phyloP scores from a whole-genome alignment of 257 asterid genomes.

The Solanum chiquidenum region DNA sequence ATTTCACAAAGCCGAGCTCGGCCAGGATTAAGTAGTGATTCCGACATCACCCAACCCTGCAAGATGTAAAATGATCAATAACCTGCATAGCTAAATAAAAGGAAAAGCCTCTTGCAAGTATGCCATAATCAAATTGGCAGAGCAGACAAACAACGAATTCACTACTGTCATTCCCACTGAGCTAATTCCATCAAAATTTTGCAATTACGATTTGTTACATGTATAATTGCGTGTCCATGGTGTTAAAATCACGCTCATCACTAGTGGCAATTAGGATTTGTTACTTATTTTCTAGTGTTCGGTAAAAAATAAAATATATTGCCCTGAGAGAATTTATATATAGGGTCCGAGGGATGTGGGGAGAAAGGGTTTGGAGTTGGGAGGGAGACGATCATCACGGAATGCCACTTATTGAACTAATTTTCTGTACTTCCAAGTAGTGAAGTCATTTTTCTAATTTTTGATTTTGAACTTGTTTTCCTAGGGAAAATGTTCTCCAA shows the following conservation, averaged over 20 bases:
- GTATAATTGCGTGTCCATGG: background rate
- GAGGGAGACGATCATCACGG: background rate
- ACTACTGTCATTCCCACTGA: background rate
- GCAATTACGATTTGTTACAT: background rate
- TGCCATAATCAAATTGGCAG: background rate
- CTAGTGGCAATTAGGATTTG: background rate
- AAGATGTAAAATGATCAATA: constrained; percentile 5
- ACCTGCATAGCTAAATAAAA: background rate
- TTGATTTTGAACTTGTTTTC: background rate
- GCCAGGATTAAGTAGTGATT: constrained; percentile 88
- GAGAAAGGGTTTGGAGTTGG: background rate
- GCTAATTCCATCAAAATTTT: background rate
- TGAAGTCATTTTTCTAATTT: background rate
- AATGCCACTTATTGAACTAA: background rate
- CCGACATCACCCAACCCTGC: constrained; percentile 99
- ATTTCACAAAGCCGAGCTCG: constrained; percentile 65
- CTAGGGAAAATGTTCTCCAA: background rate
- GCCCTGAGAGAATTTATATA: background rate
- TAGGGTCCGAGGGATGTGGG: background rate
- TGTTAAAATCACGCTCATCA: background rate
- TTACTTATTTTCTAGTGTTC: background rate
- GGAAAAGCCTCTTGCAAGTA: background rate
- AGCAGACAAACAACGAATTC: background rate
- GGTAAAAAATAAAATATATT: background rate
- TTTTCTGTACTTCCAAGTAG: background rate